phyloP scores from a whole-genome alignment of 2,329 filamentous ascomycete genomes.

The Colletotrichum sublineola region DNA sequence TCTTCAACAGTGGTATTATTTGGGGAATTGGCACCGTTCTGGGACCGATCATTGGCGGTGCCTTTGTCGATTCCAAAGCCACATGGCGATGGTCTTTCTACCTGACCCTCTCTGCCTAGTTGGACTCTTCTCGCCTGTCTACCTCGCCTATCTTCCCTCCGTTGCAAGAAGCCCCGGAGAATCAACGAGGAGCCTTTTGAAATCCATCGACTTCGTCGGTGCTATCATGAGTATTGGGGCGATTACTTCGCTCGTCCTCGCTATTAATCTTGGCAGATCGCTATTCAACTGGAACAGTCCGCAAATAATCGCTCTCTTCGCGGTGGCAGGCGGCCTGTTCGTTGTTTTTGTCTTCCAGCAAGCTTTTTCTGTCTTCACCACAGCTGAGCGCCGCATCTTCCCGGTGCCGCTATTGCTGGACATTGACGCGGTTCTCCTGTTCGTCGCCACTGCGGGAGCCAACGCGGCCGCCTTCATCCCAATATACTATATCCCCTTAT shows the following conservation, averaged over 20 bases:
- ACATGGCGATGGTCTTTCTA: constrained; percentile 62
- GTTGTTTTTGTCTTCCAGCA: constrained; percentile 60
- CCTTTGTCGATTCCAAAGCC: constrained; percentile 54
- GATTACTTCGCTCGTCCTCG: constrained; percentile 58
- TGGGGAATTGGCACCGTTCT: constrained; percentile 59
- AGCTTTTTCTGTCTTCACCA: constrained; percentile 19
- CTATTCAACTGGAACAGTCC: neutral
- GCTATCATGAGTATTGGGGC: constrained; percentile 56
- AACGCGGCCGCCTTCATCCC: constrained; percentile 47
- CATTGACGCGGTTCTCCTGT: constrained; percentile 57
- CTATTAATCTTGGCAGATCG: constrained; percentile 25
- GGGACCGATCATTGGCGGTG: constrained; percentile 59
- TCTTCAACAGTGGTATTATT: constrained; percentile 41
- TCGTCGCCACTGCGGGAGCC: constrained; percentile 50
- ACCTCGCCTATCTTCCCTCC: neutral
- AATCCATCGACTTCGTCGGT: constrained; percentile 61
- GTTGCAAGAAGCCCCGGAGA: neutral
- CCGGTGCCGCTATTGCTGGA: constrained; percentile 57
- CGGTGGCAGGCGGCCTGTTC: constrained; percentile 56
- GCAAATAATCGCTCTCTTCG: constrained; percentile 58
- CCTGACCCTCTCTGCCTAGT: constrained; percentile 65
- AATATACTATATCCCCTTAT: constrained; percentile 65
- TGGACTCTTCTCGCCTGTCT: constrained; percentile 49
- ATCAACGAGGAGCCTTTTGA: constrained; percentile 16
- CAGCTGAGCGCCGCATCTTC: constrained; percentile 53